A percentile compares a stretch with the other conserved stretches of the same genome.
Conservation (phyloP, 2,329 filamentous ascomycete species). For the Diplodia corticola region DNA sequence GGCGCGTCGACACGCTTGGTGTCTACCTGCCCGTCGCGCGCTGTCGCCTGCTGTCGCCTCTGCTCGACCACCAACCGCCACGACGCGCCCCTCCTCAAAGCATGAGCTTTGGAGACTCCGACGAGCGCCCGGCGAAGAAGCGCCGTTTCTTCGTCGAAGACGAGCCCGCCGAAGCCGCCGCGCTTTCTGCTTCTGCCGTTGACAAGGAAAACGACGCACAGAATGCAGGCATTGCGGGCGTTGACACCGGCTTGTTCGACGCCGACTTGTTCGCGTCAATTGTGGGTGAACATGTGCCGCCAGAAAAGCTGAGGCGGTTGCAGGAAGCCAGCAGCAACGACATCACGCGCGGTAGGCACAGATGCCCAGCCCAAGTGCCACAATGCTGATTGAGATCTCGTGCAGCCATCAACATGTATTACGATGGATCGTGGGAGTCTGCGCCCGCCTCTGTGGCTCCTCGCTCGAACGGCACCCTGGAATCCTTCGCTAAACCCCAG, state of each 20-base stretch:
- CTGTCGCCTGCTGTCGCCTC: conserved; percentile 14
- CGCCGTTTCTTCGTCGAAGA: conserved; percentile 63
- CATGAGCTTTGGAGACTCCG: conserved; percentile 45
- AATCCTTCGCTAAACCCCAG: not conserved
- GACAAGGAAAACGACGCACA: conserved; percentile 24
- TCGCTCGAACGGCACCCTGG: not conserved
- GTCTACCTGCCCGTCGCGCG: not conserved
- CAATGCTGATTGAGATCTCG: not conserved
- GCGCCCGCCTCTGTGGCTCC: conserved; percentile 12
- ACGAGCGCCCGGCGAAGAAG: conserved; percentile 61
- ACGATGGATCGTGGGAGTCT: conserved; percentile 63
- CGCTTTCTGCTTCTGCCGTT: conserved; percentile 25
- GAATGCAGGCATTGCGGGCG: conserved; percentile 38
- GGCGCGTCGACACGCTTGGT: conserved; percentile 16
- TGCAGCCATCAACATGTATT: conserved; percentile 62
- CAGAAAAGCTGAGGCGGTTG: conserved; percentile 49
- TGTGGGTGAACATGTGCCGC: conserved; percentile 54
- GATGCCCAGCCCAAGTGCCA: not conserved
- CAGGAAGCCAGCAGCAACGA: conserved; percentile 53
- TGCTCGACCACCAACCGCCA: conserved; percentile 13
- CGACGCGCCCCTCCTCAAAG: conserved; percentile 16
- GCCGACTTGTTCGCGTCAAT: conserved; percentile 57
- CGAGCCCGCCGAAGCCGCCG: conserved; percentile 29
- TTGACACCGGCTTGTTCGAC: conserved; percentile 60
- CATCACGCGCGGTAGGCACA: conserved; percentile 51